Evolutionary conservation across 2,329 filamentous ascomycete genomes (phyloP), one percentile per base, ranked within the genome.

Genomic region (Beauveria pseudobassiana): DNA sequence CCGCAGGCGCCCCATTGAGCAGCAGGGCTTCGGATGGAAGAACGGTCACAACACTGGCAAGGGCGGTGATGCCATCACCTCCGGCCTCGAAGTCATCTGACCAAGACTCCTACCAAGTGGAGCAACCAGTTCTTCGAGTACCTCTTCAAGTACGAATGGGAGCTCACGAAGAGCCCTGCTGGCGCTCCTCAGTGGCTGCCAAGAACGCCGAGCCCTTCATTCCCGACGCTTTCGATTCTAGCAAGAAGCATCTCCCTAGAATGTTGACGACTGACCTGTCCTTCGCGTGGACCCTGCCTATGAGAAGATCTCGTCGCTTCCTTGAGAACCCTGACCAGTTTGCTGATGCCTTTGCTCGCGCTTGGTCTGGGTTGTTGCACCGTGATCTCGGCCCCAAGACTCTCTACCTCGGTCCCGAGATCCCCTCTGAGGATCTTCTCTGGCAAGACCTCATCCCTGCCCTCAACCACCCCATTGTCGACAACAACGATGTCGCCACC

Each of bases 361-460:
- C 89, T 16, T 93, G 89, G 89, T 93, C 90, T 83, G 92, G 93
- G 84, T 82, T 93, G 48, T 80, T 89, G 40, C 89, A 93, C 78
- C 88, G 89, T 77, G 89, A 92, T 72, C 83, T 93, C 76, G 89
- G 89, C 18, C 89, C 89, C 49, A 78, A 83, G 59, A 72, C 81
- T 26, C 87, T 87, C 71, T 92, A 89, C 79, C 69, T 91, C 52
- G 89, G 89, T 34, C 89, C 89, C 1, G 89, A 93, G 74, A 79
- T 90, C 20, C 88, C 89, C 53, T 77, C 80, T 59, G 87, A 92
- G 78, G 78, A 80, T 14, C 78, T 88, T n/a, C 70, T 85, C 68
- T 93, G 89, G 89, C 87, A 92, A 70, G 89, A 93, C 69, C 87
- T 87, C 14, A 74, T 92, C 54, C 88, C 89, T 26, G 72, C 79